These are phyloP conservation scores for Schizothecium vesticola DNA, from an alignment of 495 filamentous ascomycete genomes.

Conservation along the genomic window DNA sequence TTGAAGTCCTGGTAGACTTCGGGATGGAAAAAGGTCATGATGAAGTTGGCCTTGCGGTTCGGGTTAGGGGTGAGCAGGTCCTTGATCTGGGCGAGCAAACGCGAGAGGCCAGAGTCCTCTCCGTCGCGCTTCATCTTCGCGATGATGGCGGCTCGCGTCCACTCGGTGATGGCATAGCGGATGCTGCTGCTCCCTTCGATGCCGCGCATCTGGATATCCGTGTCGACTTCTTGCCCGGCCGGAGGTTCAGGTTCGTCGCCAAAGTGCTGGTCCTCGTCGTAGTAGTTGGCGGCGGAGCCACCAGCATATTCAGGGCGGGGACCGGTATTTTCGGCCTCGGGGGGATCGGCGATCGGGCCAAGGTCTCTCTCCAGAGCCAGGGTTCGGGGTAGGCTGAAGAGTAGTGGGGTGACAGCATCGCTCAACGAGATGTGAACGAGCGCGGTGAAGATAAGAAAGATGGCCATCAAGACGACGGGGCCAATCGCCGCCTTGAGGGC, in stretches of 20 bases:
- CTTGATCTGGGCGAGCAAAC: conserved; percentile 21
- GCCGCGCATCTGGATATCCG: conserved; percentile 28
- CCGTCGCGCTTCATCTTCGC: conserved; percentile 14
- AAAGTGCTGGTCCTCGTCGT: conserved; percentile 30
- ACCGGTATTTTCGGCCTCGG: conserved; percentile 20
- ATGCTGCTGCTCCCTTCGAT: conserved; percentile 32
- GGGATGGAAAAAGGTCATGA: conserved; percentile 61
- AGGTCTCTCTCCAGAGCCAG: conserved; percentile 51
- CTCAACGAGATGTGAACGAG: conserved; percentile 79
- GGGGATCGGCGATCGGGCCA: conserved; percentile 28
- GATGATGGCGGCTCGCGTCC: conserved; percentile 17
- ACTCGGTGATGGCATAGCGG: conserved; percentile 15
- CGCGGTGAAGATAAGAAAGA: conserved; percentile 64
- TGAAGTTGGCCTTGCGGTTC: conserved; percentile 23
- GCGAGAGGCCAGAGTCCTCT: conserved; percentile 20
- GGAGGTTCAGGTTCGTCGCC: conserved; percentile 23
- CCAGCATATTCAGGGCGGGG: conserved; percentile 13
- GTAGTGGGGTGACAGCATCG: conserved; percentile 65
- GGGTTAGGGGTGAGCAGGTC: conserved; percentile 19
- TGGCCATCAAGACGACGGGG: conserved; percentile 66
- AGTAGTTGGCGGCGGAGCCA: conserved; percentile 35
- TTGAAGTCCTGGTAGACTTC: conserved; percentile 60
- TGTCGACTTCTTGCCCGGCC: conserved; percentile 23
- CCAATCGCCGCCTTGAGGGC: conserved; percentile 61
- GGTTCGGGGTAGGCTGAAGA: conserved; percentile 61